Evolutionary conservation across 495 filamentous ascomycete species (phyloP).

Genomic region (Penicillium fimorum): DNA sequence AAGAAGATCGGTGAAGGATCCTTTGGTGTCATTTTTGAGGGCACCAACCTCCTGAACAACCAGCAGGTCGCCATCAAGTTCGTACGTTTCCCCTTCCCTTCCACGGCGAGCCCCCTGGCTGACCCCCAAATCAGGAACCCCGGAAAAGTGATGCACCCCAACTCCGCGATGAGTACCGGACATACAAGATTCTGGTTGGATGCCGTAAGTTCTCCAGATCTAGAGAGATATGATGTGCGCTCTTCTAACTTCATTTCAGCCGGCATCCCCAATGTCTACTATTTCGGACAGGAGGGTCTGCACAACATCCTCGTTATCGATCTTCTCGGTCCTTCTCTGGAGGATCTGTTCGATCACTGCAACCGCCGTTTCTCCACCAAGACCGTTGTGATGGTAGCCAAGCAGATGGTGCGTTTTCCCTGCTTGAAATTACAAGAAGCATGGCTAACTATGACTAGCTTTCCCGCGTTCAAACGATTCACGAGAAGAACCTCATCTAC

Average conservation of each 20-base stretch:
- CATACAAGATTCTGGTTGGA: conserved; percentile 98
- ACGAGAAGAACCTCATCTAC: conserved; percentile 99
- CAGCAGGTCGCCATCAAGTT: conserved; percentile 99
- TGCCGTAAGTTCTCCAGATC: conserved; percentile 75
- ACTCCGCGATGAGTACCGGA: conserved; percentile 96
- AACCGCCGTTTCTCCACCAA: conserved; percentile 93
- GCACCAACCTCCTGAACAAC: conserved; percentile 97
- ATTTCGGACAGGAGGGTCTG: conserved; percentile 97
- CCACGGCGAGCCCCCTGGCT: conserved; percentile 12
- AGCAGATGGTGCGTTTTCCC: conserved; percentile 81
- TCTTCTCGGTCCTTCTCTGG: conserved; percentile 90
- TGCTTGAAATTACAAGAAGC: not conserved
- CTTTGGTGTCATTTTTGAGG: conserved; percentile 99
- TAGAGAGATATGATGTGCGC: not conserved
- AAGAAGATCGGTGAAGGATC: conserved; percentile 99
- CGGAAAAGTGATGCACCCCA: conserved; percentile 98
- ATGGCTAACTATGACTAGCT: conserved; percentile 53
- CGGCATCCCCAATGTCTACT: conserved; percentile 99
- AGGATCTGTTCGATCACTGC: conserved; percentile 98
- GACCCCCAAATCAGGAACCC: conserved; percentile 67
- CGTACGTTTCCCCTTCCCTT: conserved; percentile 54
- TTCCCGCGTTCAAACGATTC: conserved; percentile 97
- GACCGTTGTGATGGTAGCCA: conserved; percentile 99
- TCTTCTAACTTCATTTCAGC: conserved; percentile 52
- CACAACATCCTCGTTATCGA: conserved; percentile 99